Evolutionary conservation across 2,329 filamentous ascomycete species (phyloP).

Genomic region (Gaeumannomyces sp.): DNA sequence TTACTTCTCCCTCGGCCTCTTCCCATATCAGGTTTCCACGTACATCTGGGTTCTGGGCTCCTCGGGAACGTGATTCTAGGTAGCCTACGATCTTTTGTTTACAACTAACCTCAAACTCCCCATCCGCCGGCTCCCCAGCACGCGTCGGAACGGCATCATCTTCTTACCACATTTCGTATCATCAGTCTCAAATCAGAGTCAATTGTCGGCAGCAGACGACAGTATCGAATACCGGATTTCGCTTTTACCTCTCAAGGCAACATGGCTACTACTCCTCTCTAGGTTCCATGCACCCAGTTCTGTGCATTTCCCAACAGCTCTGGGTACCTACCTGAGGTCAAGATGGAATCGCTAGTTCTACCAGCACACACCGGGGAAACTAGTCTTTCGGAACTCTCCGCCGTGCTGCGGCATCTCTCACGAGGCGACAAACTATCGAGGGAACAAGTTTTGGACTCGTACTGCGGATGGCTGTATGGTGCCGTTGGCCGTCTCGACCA

Average conservation of each 20-base stretch:
- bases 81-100: not conserved
- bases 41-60: too few relatives aligned
- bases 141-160: not conserved
- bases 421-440: not conserved
- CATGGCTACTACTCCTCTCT: not conserved
- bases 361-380: not conserved
- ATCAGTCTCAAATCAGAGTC: not conserved
- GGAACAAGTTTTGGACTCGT: not conserved
- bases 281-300: not conserved
- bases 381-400: not conserved
- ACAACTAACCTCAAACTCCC: not conserved
- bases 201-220: not conserved
- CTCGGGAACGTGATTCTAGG: too few relatives aligned
- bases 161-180: not conserved
- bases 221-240: not conserved
- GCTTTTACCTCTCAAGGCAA: not conserved
- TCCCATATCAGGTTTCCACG: not conserved
- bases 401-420: not conserved
- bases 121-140: too few relatives aligned
- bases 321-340: not conserved
- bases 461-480: slow-evolving; percentile 15
- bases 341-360: not conserved
- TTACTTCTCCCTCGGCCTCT: not conserved
- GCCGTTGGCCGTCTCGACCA: slow-evolving; percentile 12
- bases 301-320: not conserved